phyloP scores from a whole-genome alignment of 495 filamentous ascomycete genomes.

The Darksidea phi region DNA sequence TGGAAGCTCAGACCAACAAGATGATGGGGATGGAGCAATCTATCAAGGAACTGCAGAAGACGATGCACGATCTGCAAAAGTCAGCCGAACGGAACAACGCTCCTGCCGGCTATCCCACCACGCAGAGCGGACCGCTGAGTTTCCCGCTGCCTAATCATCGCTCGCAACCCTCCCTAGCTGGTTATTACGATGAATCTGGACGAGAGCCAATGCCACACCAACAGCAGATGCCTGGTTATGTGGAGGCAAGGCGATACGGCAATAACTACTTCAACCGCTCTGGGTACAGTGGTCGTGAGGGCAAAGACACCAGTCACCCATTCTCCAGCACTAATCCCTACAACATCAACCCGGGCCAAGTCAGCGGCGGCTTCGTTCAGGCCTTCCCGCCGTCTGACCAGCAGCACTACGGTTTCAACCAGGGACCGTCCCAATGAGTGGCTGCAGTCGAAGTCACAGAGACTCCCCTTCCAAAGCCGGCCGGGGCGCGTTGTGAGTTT shows the following conservation, averaged over 20 bases:
- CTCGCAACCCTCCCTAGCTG: constrained; percentile 22
- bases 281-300: not conserved
- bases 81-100: constrained; percentile 1
- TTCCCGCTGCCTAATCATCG: constrained; percentile 15
- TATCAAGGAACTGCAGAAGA: constrained; percentile 22
- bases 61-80: constrained; percentile 19
- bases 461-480: no score
- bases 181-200: constrained; percentile 7
- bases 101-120: not conserved
- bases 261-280: constrained; percentile 1
- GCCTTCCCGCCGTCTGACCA: not conserved
- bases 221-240: constrained; percentile 1
- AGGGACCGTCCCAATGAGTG: not conserved
- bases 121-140: not conserved
- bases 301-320: constrained; percentile 1
- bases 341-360: not conserved
- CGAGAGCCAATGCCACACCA: not conserved
- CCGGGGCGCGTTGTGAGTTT: no score
- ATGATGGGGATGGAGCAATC: constrained; percentile 11
- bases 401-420: constrained; percentile 1
- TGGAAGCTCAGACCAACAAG: constrained; percentile 9
- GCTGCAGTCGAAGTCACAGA: not conserved
- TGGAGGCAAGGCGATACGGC: not conserved
- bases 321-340: constrained; percentile 1
- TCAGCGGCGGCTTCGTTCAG: not conserved